A percentile compares a stretch with the other conserved stretches of the same genome.
Conservation (phyloP, 441 rosid species). For the Jatropha podagrica region DNA sequence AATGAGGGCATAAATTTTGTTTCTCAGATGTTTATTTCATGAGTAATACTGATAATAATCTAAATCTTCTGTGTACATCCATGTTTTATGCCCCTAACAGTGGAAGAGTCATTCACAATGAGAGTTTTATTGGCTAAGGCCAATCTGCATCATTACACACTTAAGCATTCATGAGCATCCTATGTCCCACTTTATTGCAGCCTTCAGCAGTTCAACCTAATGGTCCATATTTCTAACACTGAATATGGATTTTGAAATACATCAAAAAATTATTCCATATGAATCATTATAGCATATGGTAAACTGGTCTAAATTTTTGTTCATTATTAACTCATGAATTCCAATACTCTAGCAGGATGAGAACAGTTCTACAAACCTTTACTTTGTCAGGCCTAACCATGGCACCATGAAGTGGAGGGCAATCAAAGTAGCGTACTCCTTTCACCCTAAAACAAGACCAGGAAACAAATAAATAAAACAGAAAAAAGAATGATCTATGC, state of each 20-base stretch:
- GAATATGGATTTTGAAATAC: background rate
- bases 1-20: background rate
- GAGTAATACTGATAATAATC: no score
- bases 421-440: constrained; percentile 32
- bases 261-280: background rate
- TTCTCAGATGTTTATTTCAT: background rate
- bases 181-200: background rate
- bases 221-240: background rate
- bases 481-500: background rate
- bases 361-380: constrained; percentile 26
- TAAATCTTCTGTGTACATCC: background rate
- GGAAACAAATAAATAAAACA: background rate
- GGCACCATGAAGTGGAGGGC: constrained; percentile 34
- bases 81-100: background rate
- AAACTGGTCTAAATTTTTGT: background rate
- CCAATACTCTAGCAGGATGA: background rate
- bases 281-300: background rate
- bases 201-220: background rate
- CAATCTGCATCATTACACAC: no score
- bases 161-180: background rate
- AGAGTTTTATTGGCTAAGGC: no score
- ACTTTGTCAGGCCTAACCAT: constrained; percentile 40
- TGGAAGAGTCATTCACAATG: background rate
- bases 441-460: constrained; percentile 25
- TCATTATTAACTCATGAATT: background rate